Evolutionary conservation across 371 early-diverging fungal species (phyloP).

Genomic region (Synchytrium microbalum): DNA sequence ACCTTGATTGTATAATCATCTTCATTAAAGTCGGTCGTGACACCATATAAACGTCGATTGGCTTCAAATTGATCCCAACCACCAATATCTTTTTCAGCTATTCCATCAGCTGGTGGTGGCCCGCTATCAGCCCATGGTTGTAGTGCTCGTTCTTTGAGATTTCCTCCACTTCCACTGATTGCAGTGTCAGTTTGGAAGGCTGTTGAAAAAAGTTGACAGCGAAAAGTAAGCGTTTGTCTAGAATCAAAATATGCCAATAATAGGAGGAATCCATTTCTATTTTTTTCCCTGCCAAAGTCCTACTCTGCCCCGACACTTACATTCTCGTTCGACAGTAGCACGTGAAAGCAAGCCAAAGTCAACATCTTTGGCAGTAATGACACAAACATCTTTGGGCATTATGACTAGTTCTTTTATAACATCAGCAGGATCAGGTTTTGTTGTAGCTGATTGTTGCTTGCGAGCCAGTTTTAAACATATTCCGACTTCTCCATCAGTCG

Average conservation of each 20-base stretch:
- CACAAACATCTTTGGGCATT: conserved; percentile 58
- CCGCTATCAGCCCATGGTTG: conserved; percentile 77
- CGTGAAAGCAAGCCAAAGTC: background rate
- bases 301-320: background rate
- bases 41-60: conserved; percentile 90
- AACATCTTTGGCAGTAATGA: conserved; percentile 17
- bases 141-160: conserved; percentile 67
- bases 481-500: conserved; percentile 25
- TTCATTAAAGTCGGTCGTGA: conserved; percentile 92
- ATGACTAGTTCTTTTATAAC: conserved; percentile 2
- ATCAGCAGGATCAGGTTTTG: conserved; percentile 48
- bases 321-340: background rate
- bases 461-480: conserved; percentile 37
- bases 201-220: background rate
- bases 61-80: conserved; percentile 98
- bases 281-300: background rate
- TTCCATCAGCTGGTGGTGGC: conserved; percentile 8
- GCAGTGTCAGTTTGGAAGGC: conserved; percentile 82
- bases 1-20: conserved; percentile 91
- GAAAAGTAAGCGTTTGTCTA: too few relatives aligned
- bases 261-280: too few relatives aligned
- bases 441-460: conserved; percentile 14
- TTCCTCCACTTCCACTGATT: conserved; percentile 62
- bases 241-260: too few relatives aligned
- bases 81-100: conserved; percentile 4